A percentile compares a stretch with the other conserved stretches of the same genome.
These are phyloP conservation scores for Antitrichia curtipendula DNA, from an alignment of 225 moss, liverwort and hornwort species.

Conservation along the genomic window DNA sequence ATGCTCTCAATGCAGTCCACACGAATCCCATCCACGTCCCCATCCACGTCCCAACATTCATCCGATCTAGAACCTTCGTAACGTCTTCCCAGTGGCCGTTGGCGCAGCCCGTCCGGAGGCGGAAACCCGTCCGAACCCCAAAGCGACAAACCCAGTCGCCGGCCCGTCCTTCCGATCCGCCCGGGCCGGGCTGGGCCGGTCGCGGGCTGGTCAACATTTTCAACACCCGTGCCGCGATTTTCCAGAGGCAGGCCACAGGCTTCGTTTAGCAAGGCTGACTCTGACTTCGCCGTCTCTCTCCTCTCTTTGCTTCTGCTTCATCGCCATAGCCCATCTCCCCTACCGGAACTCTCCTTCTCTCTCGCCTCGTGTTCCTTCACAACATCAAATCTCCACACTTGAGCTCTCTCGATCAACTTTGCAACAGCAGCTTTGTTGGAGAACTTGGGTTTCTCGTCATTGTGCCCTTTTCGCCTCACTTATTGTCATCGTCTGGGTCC, in stretches of 20 bases:
- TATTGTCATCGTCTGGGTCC: background rate
- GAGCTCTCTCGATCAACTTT: background rate
- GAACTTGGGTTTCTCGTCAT: background rate
- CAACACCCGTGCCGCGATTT: constrained; percentile 14
- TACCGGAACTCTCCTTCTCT: background rate
- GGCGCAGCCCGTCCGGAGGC: background rate
- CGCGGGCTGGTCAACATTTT: background rate
- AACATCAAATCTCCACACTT: background rate
- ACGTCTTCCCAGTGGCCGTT: background rate
- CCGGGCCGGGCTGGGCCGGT: background rate
- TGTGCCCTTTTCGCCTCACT: background rate
- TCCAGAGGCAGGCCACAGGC: background rate
- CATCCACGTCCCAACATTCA: background rate
- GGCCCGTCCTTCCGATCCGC: background rate
- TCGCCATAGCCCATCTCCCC: background rate
- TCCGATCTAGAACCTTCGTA: background rate
- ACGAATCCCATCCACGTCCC: background rate
- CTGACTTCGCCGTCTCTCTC: background rate
- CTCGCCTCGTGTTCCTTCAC: background rate
- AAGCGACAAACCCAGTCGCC: background rate
- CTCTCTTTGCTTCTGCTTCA: background rate
- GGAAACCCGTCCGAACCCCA: background rate
- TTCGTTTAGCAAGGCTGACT: constrained; percentile 1
- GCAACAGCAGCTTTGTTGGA: background rate
- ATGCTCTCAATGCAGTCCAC: background rate